These are phyloP conservation scores for Amphibolis antarctica DNA, from an alignment of 106 monocot species.

Conservation along the genomic window DNA sequence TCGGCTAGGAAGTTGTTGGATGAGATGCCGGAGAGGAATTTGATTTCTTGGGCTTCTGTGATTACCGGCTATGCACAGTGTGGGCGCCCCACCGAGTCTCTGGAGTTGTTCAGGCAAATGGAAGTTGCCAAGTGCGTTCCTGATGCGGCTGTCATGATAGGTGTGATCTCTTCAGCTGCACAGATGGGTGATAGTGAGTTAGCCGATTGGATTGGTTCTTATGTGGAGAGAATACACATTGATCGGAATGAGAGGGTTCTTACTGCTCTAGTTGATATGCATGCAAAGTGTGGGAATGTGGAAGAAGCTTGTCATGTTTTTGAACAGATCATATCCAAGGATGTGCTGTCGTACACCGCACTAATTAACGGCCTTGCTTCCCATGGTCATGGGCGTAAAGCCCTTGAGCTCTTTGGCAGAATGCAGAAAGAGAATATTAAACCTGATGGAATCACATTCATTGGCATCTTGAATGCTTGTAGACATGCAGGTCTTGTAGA, in stretches of 20 bases:
- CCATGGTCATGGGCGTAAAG: conserved; percentile 11
- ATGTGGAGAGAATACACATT: conserved; percentile 10
- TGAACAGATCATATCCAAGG: conserved; percentile 6
- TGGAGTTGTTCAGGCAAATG: conserved; percentile 13
- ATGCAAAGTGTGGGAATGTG: conserved; percentile 21
- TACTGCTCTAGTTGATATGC: conserved; percentile 20
- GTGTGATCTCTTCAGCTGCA: conserved; percentile 12
- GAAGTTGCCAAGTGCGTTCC: neutral
- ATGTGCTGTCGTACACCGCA: conserved; percentile 16
- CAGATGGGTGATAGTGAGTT: conserved; percentile 11
- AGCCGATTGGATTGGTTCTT: conserved; percentile 7
- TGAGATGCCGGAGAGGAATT: conserved; percentile 22
- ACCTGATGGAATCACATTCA: conserved; percentile 15
- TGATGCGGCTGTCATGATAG: conserved; percentile 16
- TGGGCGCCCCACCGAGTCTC: conserved; percentile 10
- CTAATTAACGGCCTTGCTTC: conserved; percentile 20
- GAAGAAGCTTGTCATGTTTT: conserved; percentile 16
- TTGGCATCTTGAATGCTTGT: conserved; percentile 20
- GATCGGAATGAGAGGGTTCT: conserved; percentile 17
- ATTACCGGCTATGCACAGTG: conserved; percentile 15
- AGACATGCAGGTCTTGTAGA: conserved; percentile 19
- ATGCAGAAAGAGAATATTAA: conserved; percentile 8
- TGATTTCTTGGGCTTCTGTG: conserved; percentile 17
- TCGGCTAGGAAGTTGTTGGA: conserved; percentile 9
- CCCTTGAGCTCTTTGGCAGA: conserved; percentile 8